Evolutionary conservation across 208 protist species (phyloP).

Genomic region (Trypanosomatidae sp.): DNA sequence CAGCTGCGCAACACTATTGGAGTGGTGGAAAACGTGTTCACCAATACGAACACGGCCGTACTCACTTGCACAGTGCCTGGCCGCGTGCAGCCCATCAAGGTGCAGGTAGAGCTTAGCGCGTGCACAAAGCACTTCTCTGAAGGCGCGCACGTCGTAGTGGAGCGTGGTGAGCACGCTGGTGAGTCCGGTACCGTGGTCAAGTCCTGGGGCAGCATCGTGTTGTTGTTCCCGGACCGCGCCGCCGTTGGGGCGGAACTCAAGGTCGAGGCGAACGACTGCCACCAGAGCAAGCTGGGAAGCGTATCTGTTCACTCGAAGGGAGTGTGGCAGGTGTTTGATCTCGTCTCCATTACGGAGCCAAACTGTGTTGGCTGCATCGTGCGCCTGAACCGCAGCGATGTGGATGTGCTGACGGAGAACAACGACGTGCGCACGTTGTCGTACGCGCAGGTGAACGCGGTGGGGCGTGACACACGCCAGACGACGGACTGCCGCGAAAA

Average conservation of each 20-base stretch:
- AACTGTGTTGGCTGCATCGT: constrained; percentile 80
- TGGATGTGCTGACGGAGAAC: constrained; percentile 82
- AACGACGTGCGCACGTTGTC: constrained; percentile 76
- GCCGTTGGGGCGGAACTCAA: constrained; percentile 59
- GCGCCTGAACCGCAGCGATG: constrained; percentile 54
- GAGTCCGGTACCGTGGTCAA: constrained; percentile 90
- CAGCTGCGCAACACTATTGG: constrained; percentile 77
- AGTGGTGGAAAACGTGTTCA: constrained; percentile 75
- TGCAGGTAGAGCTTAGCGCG: constrained; percentile 78
- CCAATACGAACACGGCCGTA: constrained; percentile 65
- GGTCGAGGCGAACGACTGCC: constrained; percentile 84
- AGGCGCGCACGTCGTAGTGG: constrained; percentile 86
- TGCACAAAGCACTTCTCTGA: constrained; percentile 84
- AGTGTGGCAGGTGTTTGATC: constrained; percentile 78
- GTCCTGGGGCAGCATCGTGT: constrained; percentile 62
- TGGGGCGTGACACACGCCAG: constrained; percentile 44
- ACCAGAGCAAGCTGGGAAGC: constrained; percentile 79
- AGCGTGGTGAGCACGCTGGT: constrained; percentile 73
- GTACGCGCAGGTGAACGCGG: constrained; percentile 70
- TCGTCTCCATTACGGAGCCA: constrained; percentile 69
- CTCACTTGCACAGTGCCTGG: constrained; percentile 64
- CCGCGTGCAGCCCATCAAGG: constrained; percentile 48
- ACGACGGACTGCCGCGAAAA: constrained; percentile 78
- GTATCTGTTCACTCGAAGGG: constrained; percentile 65
- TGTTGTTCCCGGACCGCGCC: constrained; percentile 76